A percentile compares a stretch with the other conserved stretches of the same genome.
Evolutionary conservation across 108 stramenopile genomes (phyloP).

Genomic region (Aurantiochytrium sp.): DNA sequence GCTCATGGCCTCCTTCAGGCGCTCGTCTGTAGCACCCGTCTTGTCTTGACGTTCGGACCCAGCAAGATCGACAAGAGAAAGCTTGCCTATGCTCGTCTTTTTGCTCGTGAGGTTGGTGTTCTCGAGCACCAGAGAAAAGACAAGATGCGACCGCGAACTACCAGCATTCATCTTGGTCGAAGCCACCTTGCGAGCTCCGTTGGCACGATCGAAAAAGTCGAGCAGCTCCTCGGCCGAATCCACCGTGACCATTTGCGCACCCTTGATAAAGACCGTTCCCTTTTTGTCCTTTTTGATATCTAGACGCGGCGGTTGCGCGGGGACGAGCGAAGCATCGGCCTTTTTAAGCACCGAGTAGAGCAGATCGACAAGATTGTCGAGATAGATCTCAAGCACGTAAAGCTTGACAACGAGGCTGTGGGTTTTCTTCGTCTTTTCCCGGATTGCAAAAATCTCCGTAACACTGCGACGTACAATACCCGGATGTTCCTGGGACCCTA

Average conservation of each 20-base stretch:
- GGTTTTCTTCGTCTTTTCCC: background rate
- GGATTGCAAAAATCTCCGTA: slow-evolving; percentile 26
- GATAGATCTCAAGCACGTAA: slow-evolving; percentile 53
- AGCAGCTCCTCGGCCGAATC: slow-evolving; percentile 30
- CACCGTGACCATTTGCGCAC: slow-evolving; percentile 31
- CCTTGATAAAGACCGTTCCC: slow-evolving; percentile 48
- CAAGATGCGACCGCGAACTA: slow-evolving; percentile 46
- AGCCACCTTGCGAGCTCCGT: slow-evolving; percentile 43
- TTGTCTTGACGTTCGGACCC: slow-evolving; percentile 34
- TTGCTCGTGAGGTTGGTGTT: slow-evolving; percentile 46
- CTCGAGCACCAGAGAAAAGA: slow-evolving; percentile 45
- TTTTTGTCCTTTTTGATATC: slow-evolving; percentile 54
- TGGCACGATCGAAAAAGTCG: slow-evolving; percentile 43
- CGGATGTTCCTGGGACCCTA: slow-evolving; percentile 29
- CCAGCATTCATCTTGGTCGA: slow-evolving; percentile 61
- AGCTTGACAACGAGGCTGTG: slow-evolving; percentile 18
- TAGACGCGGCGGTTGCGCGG: slow-evolving; percentile 35
- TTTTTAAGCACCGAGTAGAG: slow-evolving; percentile 24
- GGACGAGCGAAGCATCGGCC: background rate
- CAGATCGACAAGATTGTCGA: slow-evolving; percentile 52
- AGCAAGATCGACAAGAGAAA: slow-evolving; percentile 46
- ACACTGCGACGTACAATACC: slow-evolving; percentile 48
- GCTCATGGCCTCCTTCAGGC: slow-evolving; percentile 56
- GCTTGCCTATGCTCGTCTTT: slow-evolving; percentile 39
- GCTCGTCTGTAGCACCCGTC: slow-evolving; percentile 35